Percentiles rank a stretch among this genome's conserved stretches.
These are phyloP conservation scores for Clarireedia homoeocarpa DNA, from an alignment of 2,329 filamentous ascomycete species.

Conservation along the genomic window DNA sequence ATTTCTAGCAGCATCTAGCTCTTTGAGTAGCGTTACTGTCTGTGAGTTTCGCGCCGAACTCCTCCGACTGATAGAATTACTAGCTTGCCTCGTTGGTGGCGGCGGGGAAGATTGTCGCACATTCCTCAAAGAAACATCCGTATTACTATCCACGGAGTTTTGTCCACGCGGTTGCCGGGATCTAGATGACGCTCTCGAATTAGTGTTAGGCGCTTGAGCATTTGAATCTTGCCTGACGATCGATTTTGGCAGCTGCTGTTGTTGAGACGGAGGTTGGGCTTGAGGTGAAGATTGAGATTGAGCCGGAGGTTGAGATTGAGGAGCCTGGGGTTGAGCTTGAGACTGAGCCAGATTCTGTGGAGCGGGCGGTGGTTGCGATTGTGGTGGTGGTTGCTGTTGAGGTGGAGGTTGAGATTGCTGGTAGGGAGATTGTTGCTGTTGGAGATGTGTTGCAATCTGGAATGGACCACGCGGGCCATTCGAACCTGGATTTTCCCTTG, in stretches of 20 bases:
- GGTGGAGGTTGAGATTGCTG: background rate
- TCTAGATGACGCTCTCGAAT: constrained; percentile 36
- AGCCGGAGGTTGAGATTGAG: background rate
- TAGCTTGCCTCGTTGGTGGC: constrained; percentile 46
- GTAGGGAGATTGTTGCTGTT: background rate
- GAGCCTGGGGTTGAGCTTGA: no score
- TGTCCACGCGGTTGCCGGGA: constrained; percentile 52
- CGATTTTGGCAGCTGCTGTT: constrained; percentile 31
- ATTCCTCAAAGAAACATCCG: constrained; percentile 43
- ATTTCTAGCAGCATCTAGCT: constrained; percentile 76
- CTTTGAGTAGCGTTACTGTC: constrained; percentile 71
- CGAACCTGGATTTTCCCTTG: constrained; percentile 42
- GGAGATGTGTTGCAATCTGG: constrained; percentile 31
- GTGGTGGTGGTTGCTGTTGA: background rate
- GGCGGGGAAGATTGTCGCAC: constrained; percentile 49
- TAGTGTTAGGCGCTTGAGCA: constrained; percentile 18
- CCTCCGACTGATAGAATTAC: constrained; percentile 53
- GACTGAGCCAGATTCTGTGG: no score
- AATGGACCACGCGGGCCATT: constrained; percentile 61
- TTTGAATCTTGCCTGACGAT: constrained; percentile 17
- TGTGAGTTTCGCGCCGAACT: constrained; percentile 48
- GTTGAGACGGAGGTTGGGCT: constrained; percentile 44
- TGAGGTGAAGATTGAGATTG: background rate
- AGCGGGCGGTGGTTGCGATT: background rate
- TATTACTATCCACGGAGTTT: constrained; percentile 60